Evolutionary conservation across 2,329 filamentous ascomycete genomes (phyloP), one percentile per base, ranked within the genome.

Genomic region (Microcyclospora tardicrescens): DNA sequence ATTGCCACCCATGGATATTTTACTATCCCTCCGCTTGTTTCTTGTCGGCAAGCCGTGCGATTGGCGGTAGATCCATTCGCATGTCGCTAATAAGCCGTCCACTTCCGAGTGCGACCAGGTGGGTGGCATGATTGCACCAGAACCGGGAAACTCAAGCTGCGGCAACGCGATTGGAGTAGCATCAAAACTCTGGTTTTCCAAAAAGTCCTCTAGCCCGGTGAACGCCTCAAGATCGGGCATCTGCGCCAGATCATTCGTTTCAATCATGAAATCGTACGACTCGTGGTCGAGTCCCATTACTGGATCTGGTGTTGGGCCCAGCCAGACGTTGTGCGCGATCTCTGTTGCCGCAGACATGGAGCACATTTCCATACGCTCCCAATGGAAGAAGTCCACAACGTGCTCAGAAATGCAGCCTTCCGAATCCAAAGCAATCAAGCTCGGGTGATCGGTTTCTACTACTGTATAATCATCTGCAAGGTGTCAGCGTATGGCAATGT

Each of bases 281-380:
- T 63, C 57, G n/a, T 65, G 60, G 39, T 79, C 72, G 2, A 67
- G 62, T 16, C 57, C 53, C 50, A 52, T 70, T 1, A 70, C 65
- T 2, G 73, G 68, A 47, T 93, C 84, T 1, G 86, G 85, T 0
- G 85, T 91, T 2, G 85, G 84, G 0, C 91, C 91, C 43, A 95
- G 69, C 73, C 81, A 96, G 16, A 96, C 84, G 55, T 95, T 95
- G 48, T 75, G 72, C 38, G 84, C 79, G 45, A 96, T 93, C 59
- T 94, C 83, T 0, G 86, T 86, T 2, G 87, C 81, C 51, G 77
- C 77, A 10, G 89, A 87, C 89, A 96, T 95, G 42, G 72, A 72
- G 59, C 83, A 86, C 89, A 98, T 96, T 63, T 98, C 91, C 36
- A 75, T 63, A 41, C 87, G 74, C 60, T 98, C 91, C 65, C 85